These are phyloP conservation scores for Lodderomyces pseudojiufengensis DNA, from an alignment of 1,139 yeast genomes.

Conservation along the genomic window DNA sequence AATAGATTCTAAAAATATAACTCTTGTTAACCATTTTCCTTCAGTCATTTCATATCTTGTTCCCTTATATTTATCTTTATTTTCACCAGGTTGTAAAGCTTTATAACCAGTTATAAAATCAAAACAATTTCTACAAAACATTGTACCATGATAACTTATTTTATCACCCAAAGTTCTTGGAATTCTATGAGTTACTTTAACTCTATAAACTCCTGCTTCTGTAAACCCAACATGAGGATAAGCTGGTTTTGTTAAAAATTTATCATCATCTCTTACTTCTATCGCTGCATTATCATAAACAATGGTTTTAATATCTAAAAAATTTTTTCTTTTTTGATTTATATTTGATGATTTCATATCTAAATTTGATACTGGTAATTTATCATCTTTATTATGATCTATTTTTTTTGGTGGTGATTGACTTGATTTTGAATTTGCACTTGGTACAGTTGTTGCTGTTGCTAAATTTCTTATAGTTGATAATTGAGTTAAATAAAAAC, in stretches of 20 bases:
- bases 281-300: constrained; percentile 23
- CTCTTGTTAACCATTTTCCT: constrained; percentile 64
- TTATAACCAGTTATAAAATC: constrained; percentile 67
- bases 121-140: constrained; percentile 45
- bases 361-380: too few relatives aligned
- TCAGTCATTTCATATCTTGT: constrained; percentile 57
- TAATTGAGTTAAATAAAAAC: too few relatives aligned
- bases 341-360: too few relatives aligned
- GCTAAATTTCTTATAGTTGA: too few relatives aligned
- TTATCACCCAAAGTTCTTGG: constrained; percentile 50
- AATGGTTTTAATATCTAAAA: constrained; percentile 28
- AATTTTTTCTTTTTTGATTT: too few relatives aligned
- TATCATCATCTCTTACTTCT: constrained; percentile 24
- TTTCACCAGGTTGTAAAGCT: constrained; percentile 37
- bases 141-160: constrained; percentile 48
- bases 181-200: constrained; percentile 50
- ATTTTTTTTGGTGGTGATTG: too few relatives aligned
- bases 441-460: too few relatives aligned
- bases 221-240: constrained; percentile 58
- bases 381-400: too few relatives aligned
- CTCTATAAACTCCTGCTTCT: constrained; percentile 42
- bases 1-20: constrained; percentile 64
- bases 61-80: constrained; percentile 34
- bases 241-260: constrained; percentile 41
- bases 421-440: too few relatives aligned